phyloP scores from a whole-genome alignment of 352 stramenopile species.

The Blastocystis sp. region DNA sequence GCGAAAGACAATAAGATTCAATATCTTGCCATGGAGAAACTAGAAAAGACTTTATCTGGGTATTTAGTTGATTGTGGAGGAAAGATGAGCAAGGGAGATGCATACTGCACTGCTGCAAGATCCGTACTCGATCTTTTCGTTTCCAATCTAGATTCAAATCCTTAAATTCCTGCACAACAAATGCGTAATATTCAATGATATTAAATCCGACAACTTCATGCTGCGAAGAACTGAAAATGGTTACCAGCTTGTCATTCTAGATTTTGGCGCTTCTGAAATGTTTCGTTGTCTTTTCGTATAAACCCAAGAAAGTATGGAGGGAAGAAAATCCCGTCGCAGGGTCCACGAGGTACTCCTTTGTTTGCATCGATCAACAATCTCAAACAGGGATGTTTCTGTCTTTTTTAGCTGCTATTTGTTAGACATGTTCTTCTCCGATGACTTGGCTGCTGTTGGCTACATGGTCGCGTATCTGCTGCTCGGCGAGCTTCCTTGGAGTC shows the following conservation, averaged over 20 bases:
- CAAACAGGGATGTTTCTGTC: not conserved
- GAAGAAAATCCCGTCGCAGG: not conserved
- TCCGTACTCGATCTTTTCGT: not conserved
- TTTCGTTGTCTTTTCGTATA: not conserved
- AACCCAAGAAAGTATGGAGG: not conserved
- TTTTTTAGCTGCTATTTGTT: too few species aligned
- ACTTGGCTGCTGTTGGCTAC: conserved; percentile 13
- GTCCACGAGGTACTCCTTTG: conserved; percentile 8
- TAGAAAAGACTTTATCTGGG: not conserved
- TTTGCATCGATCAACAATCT: conserved; percentile 52
- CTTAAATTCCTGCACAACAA: conserved; percentile 23
- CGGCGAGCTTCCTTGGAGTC: not conserved
- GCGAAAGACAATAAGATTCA: not conserved
- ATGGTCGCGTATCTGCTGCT: not conserved
- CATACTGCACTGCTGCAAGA: not conserved
- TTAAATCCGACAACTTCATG: conserved; percentile 50
- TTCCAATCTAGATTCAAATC: not conserved
- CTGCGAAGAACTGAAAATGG: conserved; percentile 2
- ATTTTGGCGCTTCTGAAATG: conserved; percentile 40
- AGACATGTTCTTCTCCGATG: conserved; percentile 21
- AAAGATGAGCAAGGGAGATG: not conserved
- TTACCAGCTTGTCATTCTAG: conserved; percentile 35
- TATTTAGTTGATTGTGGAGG: not conserved
- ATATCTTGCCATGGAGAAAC: conserved; percentile 36
- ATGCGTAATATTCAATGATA: conserved; percentile 39